A percentile compares a stretch with the other conserved stretches of the same genome.
Conservation (phyloP, 1,284 basidiomycete genomes). For the Pholiota adiposa region DNA sequence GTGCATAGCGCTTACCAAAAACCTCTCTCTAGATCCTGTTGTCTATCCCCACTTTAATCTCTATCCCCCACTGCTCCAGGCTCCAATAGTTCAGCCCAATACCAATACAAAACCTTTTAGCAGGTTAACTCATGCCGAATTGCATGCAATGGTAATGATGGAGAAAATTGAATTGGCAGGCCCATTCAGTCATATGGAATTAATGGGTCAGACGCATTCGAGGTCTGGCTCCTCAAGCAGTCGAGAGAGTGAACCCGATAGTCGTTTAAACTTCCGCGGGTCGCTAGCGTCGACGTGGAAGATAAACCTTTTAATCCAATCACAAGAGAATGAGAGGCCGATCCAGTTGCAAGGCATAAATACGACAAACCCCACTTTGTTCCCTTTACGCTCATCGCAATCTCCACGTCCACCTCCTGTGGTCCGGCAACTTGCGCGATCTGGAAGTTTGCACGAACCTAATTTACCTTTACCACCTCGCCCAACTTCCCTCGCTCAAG, state of each 20-base stretch:
- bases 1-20: too few species aligned
- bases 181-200: constrained; percentile 17
- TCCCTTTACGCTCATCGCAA: not conserved
- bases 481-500: not conserved
- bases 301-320: not conserved
- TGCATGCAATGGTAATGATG: constrained; percentile 44
- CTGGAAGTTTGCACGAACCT: constrained; percentile 5
- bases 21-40: constrained; percentile 30
- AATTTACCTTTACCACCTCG: not conserved
- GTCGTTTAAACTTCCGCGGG: not conserved
- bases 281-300: not conserved
- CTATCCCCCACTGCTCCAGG: constrained; percentile 10
- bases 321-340: constrained; percentile 6
- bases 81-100: constrained; percentile 9
- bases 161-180: constrained; percentile 25
- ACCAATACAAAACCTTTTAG: constrained; percentile 19
- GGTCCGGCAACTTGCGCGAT: not conserved
- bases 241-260: constrained; percentile 1
- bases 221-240: not conserved
- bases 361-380: not conserved
- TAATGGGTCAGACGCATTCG: not conserved
- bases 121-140: constrained; percentile 40
- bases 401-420: not conserved
- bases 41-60: constrained; percentile 45
- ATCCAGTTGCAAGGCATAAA: not conserved